These are phyloP conservation scores for Metschnikowia corniflorae DNA, from an alignment of 805 yeast species.

Conservation along the genomic window DNA sequence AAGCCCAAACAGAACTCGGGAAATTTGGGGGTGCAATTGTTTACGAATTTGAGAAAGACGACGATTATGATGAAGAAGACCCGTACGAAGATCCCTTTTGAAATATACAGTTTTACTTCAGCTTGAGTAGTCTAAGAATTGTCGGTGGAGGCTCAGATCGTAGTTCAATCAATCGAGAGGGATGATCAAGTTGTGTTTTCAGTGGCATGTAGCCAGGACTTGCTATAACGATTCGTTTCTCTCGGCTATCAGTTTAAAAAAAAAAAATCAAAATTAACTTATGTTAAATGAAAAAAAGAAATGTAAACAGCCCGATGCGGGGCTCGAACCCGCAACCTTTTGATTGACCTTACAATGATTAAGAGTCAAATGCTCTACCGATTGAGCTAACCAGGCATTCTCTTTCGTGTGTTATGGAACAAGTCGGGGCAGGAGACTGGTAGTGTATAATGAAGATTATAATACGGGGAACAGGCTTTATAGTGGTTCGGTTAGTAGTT, in stretches of 20 bases:
- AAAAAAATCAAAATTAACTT: not conserved
- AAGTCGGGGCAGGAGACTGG: too few relatives aligned
- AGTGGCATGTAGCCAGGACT: too few relatives aligned
- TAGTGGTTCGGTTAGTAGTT: too few relatives aligned
- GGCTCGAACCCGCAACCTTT: constrained; percentile 26
- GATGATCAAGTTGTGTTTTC: not conserved
- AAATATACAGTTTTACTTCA: too few relatives aligned
- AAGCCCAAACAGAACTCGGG: constrained; percentile 70
- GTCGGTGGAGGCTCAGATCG: too few relatives aligned
- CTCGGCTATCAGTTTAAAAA: too few relatives aligned
- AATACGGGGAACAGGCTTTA: too few relatives aligned
- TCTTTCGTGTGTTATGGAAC: too few relatives aligned
- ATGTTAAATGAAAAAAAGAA: not conserved
- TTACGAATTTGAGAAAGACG: constrained; percentile 93
- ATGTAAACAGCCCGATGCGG: constrained; percentile 22
- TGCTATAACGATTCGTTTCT: too few relatives aligned
- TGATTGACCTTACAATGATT: constrained; percentile 21
- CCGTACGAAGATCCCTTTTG: constrained; percentile 95
- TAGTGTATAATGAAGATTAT: too few relatives aligned
- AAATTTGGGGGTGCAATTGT: constrained; percentile 86
- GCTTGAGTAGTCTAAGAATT: too few relatives aligned
- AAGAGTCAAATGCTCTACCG: constrained; percentile 25
- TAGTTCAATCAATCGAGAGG: too few relatives aligned
- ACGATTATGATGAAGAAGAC: constrained; percentile 97
- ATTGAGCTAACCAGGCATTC: constrained; percentile 22